Percentiles rank a stretch among this genome's conserved stretches.
phyloP scores from a whole-genome alignment of 306 rosid genomes.

The Herpetospermum pedunculosum region DNA sequence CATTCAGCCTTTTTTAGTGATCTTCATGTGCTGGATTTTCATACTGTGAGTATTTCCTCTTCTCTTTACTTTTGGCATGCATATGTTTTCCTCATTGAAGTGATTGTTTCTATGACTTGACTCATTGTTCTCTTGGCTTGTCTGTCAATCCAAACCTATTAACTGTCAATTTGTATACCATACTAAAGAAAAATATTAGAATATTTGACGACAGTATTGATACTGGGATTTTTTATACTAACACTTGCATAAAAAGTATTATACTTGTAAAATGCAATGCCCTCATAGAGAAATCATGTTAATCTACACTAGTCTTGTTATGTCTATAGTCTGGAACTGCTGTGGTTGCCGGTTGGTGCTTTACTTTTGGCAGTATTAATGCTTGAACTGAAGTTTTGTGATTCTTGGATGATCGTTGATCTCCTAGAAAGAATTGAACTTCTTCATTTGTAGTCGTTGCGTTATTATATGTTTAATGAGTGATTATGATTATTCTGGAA shows the following conservation, averaged over 20 bases:
- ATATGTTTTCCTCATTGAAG: background rate
- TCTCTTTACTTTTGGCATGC: background rate
- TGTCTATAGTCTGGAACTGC: background rate
- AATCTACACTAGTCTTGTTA: background rate
- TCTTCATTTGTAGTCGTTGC: background rate
- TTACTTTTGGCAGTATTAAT: background rate
- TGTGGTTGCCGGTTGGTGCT: background rate
- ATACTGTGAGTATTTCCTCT: constrained; percentile 43
- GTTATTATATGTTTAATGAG: background rate
- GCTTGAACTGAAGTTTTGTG: background rate
- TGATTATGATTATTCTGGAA: background rate
- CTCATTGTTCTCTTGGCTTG: background rate
- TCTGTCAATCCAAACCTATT: background rate
- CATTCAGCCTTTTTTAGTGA: constrained; percentile 80
- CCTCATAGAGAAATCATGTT: background rate
- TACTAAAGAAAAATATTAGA: background rate
- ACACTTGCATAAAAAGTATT: background rate
- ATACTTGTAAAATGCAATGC: background rate
- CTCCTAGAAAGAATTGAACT: background rate
- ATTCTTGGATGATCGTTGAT: background rate
- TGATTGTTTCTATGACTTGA: background rate
- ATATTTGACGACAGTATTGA: background rate
- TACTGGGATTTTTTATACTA: background rate
- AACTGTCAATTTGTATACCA: background rate
- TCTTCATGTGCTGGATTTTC: constrained; percentile 80